Percentiles rank a stretch among this genome's conserved stretches.
phyloP scores from a whole-genome alignment of 139 green algal species.

The Limnomonas spitsbergensis region DNA sequence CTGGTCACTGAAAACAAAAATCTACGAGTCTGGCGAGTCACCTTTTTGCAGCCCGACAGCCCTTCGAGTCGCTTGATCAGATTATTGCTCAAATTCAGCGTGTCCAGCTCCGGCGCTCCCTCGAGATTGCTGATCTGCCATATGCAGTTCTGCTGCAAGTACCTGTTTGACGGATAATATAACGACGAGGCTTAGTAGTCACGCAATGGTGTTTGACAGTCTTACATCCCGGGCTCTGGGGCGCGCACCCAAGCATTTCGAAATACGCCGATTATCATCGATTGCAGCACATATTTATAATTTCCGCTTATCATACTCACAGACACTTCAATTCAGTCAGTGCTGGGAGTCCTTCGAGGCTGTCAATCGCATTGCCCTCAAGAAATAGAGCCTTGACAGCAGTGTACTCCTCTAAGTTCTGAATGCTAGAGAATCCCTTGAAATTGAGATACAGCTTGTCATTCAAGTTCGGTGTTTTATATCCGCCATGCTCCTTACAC shows the following conservation, averaged over 20 bases:
- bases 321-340: conserved; percentile 79
- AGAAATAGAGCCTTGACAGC: conserved; percentile 81
- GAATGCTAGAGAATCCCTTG: conserved; percentile 74
- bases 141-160: conserved; percentile 82
- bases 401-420: conserved; percentile 72
- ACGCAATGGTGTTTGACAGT: background rate
- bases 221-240: no score
- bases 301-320: no score
- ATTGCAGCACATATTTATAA: no score
- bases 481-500: conserved; percentile 76
- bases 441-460: conserved; percentile 85
- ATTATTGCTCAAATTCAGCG: conserved; percentile 85
- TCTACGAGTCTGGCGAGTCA: no score
- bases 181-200: no score
- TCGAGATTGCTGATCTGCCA: conserved; percentile 36
- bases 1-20: no score
- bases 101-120: conserved; percentile 62
- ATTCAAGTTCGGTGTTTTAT: conserved; percentile 76
- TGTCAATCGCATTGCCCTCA: conserved; percentile 81
- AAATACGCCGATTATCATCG: no score
- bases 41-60: conserved; percentile 34
- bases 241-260: no score
- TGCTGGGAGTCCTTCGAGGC: conserved; percentile 64
- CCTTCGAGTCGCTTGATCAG: conserved; percentile 51
- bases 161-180: conserved; percentile 64